Conservation (phyloP, 768 basidiomycete species). For the Cystoderma amianthinum region DNA sequence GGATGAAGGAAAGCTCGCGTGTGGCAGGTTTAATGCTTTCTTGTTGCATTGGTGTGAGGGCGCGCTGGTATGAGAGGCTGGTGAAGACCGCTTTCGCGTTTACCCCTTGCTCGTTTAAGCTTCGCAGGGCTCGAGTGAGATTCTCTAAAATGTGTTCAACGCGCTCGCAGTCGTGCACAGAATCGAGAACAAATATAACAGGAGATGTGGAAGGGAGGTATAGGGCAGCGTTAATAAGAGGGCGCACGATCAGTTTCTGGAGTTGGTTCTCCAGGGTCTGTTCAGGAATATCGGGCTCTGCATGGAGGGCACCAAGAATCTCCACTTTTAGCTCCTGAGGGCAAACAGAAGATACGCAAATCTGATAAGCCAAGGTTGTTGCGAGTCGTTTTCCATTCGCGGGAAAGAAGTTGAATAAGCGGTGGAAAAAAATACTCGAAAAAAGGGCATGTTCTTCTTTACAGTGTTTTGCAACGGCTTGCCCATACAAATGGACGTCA, state of each 20-base stretch:
- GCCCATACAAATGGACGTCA: conserved; percentile 3
- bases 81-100: neutral
- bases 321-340: conserved; percentile 6
- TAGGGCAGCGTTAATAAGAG: conserved; percentile 1
- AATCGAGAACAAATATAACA: conserved; percentile 5
- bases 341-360: conserved; percentile 3
- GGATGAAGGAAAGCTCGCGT: neutral
- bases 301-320: conserved; percentile 3
- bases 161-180: conserved; percentile 5
- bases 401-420: conserved; percentile 3
- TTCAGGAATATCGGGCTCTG: conserved; percentile 7
- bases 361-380: conserved; percentile 7
- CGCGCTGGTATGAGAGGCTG: neutral
- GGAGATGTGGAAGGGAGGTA: conserved; percentile 2
- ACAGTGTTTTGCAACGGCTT: conserved; percentile 5
- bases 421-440: conserved; percentile 5
- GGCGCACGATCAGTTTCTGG: conserved; percentile 6
- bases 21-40: neutral
- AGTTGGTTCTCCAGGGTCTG: conserved; percentile 5
- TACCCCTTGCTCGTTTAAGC: neutral
- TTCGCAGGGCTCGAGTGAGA: conserved; percentile 1
- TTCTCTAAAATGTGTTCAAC: conserved; percentile 1
- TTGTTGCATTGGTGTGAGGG: neutral
- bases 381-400: conserved; percentile 5
- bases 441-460: conserved; percentile 2